Evolutionary conservation across 371 early-diverging fungal genomes (phyloP).

Genomic region (Mucor ambiguus): DNA sequence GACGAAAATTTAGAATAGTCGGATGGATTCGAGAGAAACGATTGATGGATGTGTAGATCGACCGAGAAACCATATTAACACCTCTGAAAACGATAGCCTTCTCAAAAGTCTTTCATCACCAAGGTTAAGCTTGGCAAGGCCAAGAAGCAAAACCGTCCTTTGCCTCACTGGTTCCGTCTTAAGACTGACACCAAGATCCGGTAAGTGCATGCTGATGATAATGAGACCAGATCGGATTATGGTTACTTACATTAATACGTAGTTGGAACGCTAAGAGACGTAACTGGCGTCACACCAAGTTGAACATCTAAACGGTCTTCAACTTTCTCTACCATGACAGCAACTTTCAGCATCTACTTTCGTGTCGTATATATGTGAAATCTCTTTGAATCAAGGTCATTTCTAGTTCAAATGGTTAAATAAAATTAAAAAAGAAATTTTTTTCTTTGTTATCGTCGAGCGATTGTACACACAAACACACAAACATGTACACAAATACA

Average conservation of each 20-base stretch:
- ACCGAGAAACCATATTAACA: conserved; percentile 1
- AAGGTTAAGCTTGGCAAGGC: conserved; percentile 99
- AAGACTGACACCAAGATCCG: conserved; percentile 94
- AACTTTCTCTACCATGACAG: background rate
- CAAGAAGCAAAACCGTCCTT: conserved; percentile 97
- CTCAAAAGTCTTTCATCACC: conserved; percentile 94
- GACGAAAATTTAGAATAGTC: background rate
- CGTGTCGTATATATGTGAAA: conserved; percentile 4
- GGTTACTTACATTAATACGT: background rate
- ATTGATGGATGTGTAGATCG: background rate
- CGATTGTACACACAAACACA: conserved; percentile 1
- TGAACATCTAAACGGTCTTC: conserved; percentile 75
- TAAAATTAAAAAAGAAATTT: conserved; percentile 2
- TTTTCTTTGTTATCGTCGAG: conserved; percentile 5
- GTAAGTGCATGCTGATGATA: conserved; percentile 34
- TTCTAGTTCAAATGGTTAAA: conserved; percentile 4
- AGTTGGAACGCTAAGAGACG: conserved; percentile 99
- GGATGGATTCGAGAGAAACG: background rate
- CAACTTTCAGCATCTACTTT: background rate
- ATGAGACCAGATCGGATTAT: background rate
- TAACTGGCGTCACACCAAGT: conserved; percentile 99
- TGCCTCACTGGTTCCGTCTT: conserved; percentile 98
- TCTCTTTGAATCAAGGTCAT: background rate
- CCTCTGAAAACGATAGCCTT: conserved; percentile 62
- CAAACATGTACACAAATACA: background rate